phyloP scores from a whole-genome alignment of 305 asterid genomes.

The Rubia occidens region DNA sequence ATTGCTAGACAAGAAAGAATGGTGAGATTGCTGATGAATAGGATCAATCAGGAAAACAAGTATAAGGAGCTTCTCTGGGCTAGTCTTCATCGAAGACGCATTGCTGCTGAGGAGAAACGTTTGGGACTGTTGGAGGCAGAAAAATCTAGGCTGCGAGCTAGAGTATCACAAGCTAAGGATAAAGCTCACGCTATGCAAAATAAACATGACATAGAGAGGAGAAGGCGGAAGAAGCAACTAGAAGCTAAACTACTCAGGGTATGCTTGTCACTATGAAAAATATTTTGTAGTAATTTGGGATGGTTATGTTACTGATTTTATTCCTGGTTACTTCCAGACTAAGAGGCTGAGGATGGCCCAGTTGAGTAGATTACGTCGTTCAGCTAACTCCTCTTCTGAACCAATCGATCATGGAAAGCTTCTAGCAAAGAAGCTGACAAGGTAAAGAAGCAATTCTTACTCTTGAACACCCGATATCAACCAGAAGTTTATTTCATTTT shows the following conservation, averaged over 20 bases:
- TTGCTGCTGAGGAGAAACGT: conserved; percentile 74
- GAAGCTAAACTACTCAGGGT: conserved; percentile 73
- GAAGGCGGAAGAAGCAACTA: conserved; percentile 54
- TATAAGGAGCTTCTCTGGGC: conserved; percentile 69
- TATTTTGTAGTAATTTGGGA: not conserved
- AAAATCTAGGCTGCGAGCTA: conserved; percentile 57
- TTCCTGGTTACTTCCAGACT: conserved; percentile 39
- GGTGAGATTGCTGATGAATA: conserved; percentile 50
- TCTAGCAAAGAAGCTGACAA: conserved; percentile 59
- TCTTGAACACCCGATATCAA: not conserved
- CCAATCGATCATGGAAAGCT: conserved; percentile 42
- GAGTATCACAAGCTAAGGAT: conserved; percentile 50
- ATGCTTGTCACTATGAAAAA: conserved; percentile 8
- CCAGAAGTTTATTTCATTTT: not conserved
- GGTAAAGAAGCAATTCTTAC: conserved; percentile 29
- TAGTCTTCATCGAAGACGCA: conserved; percentile 63
- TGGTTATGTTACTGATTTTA: not conserved
- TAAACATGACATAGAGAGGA: conserved; percentile 62
- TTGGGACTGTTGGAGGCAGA: conserved; percentile 72
- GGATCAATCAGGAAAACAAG: conserved; percentile 61
- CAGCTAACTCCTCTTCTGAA: conserved; percentile 29
- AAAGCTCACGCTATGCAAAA: conserved; percentile 48
- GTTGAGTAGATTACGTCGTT: conserved; percentile 37
- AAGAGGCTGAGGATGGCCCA: conserved; percentile 68
- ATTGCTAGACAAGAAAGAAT: conserved; percentile 64